phyloP scores from a whole-genome alignment of 176 grass and related monocot species.

The Dendrocalamus sinicus region DNA sequence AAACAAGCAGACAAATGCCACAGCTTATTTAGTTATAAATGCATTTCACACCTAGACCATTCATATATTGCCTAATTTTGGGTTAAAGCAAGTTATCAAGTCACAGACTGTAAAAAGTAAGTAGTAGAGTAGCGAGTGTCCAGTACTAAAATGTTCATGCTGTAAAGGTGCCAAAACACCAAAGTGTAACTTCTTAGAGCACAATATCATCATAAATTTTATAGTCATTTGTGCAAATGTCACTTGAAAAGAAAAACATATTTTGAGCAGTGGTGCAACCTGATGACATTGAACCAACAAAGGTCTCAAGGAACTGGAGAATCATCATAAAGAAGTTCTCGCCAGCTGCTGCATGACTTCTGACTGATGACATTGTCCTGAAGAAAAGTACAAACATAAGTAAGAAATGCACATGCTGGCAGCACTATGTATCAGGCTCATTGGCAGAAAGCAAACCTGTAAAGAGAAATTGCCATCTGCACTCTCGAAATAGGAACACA shows the following conservation, averaged over 20 bases:
- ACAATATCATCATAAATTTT: constrained; percentile 6
- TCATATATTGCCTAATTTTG: neutral
- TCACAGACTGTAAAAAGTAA: neutral
- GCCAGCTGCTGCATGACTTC: constrained; percentile 82
- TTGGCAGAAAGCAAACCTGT: constrained; percentile 73
- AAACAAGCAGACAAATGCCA: constrained; percentile 1
- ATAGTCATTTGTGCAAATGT: neutral
- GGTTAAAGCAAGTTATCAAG: neutral
- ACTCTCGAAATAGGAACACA: constrained; percentile 55
- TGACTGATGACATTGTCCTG: constrained; percentile 99
- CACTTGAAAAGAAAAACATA: constrained; percentile 18
- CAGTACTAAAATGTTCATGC: neutral
- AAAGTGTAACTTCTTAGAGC: neutral
- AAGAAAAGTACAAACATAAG: constrained; percentile 49
- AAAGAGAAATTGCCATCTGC: constrained; percentile 99
- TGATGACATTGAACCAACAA: constrained; percentile 98
- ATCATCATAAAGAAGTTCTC: constrained; percentile 87
- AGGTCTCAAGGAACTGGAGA: constrained; percentile 95
- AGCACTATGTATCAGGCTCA: constrained; percentile 27
- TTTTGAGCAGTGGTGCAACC: constrained; percentile 56
- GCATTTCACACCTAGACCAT: neutral
- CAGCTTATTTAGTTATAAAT: neutral
- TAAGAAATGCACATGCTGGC: constrained; percentile 17
- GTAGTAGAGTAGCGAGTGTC: neutral
- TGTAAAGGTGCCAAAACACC: neutral